Evolutionary conservation across 805 yeast genomes (phyloP).

Genomic region (Kuraishia borneana): DNA sequence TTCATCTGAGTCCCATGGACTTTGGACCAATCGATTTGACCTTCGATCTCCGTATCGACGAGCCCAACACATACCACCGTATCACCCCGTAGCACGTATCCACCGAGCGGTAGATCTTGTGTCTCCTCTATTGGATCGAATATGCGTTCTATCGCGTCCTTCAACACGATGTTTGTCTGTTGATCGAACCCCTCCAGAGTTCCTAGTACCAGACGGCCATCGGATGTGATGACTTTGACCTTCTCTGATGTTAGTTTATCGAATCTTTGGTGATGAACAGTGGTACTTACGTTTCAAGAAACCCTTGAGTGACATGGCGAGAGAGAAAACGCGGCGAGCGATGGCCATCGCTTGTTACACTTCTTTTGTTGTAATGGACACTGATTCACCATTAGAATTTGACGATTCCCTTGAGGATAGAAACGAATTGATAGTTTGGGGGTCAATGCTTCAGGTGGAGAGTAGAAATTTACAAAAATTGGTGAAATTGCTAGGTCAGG

Average conservation of each 20-base stretch:
- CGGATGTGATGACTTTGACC: slow-evolving; percentile 46
- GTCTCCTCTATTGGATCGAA: slow-evolving; percentile 28
- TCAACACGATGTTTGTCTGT: slow-evolving; percentile 46
- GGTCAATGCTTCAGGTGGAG: no score
- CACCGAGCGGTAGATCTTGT: slow-evolving; percentile 31
- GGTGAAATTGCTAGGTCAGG: no score
- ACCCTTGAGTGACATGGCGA: slow-evolving; percentile 8
- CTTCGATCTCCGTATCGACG: slow-evolving; percentile 31
- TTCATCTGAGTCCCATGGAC: slow-evolving; percentile 14
- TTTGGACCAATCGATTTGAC: slow-evolving; percentile 27
- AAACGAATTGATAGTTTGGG: no score
- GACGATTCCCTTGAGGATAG: no score
- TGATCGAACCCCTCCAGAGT: slow-evolving; percentile 52
- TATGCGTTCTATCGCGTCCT: slow-evolving; percentile 39
- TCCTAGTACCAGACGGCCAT: slow-evolving; percentile 39
- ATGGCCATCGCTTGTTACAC: background rate
- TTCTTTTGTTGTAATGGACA: no score
- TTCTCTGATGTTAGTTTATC: slow-evolving; percentile 20
- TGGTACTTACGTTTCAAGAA: slow-evolving; percentile 13
- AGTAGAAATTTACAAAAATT: no score
- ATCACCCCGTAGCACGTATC: slow-evolving; percentile 47
- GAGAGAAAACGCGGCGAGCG: background rate
- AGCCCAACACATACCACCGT: slow-evolving; percentile 45
- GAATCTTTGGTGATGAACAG: background rate
- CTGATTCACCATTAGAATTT: no score